phyloP scores from a whole-genome alignment of 768 basidiomycete species.

The Tricholoma flavovirens region DNA sequence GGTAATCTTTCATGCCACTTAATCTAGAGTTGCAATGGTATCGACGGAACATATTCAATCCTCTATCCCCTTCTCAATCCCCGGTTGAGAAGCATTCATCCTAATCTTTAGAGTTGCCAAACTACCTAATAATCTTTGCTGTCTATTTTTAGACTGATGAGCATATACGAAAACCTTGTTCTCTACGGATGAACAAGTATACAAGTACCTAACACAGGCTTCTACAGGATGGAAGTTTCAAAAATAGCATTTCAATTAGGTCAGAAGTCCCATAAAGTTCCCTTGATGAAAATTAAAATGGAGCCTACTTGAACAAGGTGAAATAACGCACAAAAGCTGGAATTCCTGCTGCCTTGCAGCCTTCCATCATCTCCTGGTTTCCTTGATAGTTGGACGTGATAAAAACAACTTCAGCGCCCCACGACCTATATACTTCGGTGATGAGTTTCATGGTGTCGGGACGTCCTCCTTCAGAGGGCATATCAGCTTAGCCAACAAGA shows the following conservation, averaged over 20 bases:
- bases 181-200: neutral
- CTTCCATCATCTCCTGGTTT: constrained; percentile 75
- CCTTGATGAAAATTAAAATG: neutral
- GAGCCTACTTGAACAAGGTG: neutral
- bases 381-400: constrained; percentile 82
- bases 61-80: constrained; percentile 15
- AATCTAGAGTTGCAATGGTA: constrained; percentile 74
- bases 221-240: neutral
- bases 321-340: constrained; percentile 42
- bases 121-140: neutral
- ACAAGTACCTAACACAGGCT: neutral
- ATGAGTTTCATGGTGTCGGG: constrained; percentile 75
- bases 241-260: too few species aligned
- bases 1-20: neutral
- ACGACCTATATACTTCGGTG: constrained; percentile 60
- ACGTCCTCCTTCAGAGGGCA: constrained; percentile 37
- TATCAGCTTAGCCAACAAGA: too few species aligned
- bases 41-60: constrained; percentile 63
- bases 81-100: neutral
- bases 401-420: constrained; percentile 77
- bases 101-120: neutral
- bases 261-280: neutral
- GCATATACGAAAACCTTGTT: neutral
- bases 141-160: neutral
- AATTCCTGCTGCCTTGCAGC: constrained; percentile 64